Percentiles rank a stretch among this genome's conserved stretches.
Evolutionary conservation across 2,329 filamentous ascomycete species (phyloP).

Genomic region (Cladosporium sp.): DNA sequence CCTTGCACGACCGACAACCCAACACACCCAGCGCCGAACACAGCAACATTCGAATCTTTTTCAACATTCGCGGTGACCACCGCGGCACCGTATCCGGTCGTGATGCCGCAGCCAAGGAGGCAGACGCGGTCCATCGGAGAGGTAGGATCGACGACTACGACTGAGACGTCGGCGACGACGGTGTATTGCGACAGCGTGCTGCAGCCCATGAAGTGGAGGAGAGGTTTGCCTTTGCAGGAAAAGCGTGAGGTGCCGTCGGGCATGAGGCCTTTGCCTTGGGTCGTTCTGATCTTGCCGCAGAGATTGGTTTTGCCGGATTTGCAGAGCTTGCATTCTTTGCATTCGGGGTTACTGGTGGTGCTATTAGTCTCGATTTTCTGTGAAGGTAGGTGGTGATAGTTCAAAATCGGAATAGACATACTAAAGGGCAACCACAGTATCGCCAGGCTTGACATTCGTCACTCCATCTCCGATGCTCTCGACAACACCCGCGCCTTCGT

Average conservation of each 20-base stretch:
- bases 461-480: conserved; percentile 75
- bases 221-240: conserved; percentile 84
- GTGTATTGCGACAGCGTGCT: conserved; percentile 98
- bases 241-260: conserved; percentile 91
- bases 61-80: conserved; percentile 87
- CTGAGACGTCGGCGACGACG: conserved; percentile 93
- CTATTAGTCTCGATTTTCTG: neutral
- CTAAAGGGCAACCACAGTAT: conserved; percentile 85
- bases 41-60: conserved; percentile 78
- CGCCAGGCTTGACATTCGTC: conserved; percentile 85
- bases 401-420: conserved; percentile 44
- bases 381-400: neutral
- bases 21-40: conserved; percentile 92
- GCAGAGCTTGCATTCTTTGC: conserved; percentile 96
- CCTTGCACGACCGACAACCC: conserved; percentile 91
- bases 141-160: conserved; percentile 82
- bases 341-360: conserved; percentile 76
- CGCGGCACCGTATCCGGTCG: conserved; percentile 90
- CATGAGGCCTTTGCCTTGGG: conserved; percentile 91
- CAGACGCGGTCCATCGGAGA: conserved; percentile 93
- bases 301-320: conserved; percentile 97
- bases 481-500: conserved; percentile 66
- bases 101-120: conserved; percentile 91
- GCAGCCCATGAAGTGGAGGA: conserved; percentile 96
- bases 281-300: conserved; percentile 94